Conservation (phyloP, 2,329 filamentous ascomycete species). For the Paecilomyces formosus region DNA sequence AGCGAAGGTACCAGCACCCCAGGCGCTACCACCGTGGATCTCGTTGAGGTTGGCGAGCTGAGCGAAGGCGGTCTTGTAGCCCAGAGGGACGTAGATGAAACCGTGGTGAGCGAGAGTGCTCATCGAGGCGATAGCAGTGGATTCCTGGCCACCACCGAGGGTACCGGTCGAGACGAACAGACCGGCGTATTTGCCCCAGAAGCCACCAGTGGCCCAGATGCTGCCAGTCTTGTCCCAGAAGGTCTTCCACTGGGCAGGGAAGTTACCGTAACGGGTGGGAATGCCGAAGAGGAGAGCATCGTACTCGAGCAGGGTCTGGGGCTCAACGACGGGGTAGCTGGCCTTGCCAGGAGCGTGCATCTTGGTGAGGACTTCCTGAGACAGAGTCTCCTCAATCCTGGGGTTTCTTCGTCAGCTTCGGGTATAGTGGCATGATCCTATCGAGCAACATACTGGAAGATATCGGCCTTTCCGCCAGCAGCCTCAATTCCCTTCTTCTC, state of each 20-base stretch:
- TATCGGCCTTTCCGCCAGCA: conserved; percentile 71
- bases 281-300: conserved; percentile 91
- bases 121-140: conserved; percentile 71
- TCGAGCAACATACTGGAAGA: conserved; percentile 63
- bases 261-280: conserved; percentile 94
- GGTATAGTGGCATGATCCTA: not conserved
- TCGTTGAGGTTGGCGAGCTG: conserved; percentile 65
- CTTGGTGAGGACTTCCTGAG: conserved; percentile 74
- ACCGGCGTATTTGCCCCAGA: conserved; percentile 82
- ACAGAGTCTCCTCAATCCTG: conserved; percentile 77
- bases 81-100: conserved; percentile 91
- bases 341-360: conserved; percentile 81
- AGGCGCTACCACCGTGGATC: conserved; percentile 78
- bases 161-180: conserved; percentile 84
- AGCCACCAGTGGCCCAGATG: conserved; percentile 72
- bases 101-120: conserved; percentile 88
- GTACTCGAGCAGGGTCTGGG: conserved; percentile 61
- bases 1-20: conserved; percentile 91
- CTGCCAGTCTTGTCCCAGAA: conserved; percentile 80
- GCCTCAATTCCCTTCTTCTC: conserved; percentile 86
- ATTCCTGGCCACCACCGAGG: conserved; percentile 86
- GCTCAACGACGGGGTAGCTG: conserved; percentile 57
- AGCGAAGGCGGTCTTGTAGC: conserved; percentile 73
- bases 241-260: conserved; percentile 87
- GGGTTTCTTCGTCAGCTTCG: conserved; percentile 6